A percentile compares a stretch with the other conserved stretches of the same genome.
These are phyloP conservation scores for Iberis amara DNA, from an alignment of 441 rosid genomes.

Conservation along the genomic window DNA sequence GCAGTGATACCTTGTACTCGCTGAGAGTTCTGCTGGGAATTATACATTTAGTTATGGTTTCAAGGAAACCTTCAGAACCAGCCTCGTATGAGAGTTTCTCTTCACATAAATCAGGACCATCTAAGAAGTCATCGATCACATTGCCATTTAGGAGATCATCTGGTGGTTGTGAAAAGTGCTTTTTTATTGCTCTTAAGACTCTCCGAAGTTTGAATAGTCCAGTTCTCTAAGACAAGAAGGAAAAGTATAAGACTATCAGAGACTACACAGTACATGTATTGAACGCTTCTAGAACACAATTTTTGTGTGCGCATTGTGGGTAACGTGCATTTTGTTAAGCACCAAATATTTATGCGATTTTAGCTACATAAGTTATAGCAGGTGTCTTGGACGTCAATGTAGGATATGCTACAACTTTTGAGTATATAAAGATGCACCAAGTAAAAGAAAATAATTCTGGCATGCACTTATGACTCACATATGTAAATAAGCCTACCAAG, in stretches of 20 bases:
- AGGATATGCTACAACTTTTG: conserved; percentile 12
- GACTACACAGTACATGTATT: conserved; percentile 1
- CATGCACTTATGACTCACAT: conserved; percentile 9
- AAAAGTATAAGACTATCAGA: conserved; percentile 22
- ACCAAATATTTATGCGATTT: conserved; percentile 1
- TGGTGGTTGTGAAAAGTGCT: conserved; percentile 94
- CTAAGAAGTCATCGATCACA: conserved; percentile 82
- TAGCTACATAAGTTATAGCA: conserved; percentile 11
- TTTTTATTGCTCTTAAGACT: conserved; percentile 90
- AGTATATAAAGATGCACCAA: background rate
- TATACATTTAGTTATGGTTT: conserved; percentile 56
- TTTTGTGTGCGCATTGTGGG: background rate
- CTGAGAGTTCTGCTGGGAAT: conserved; percentile 56
- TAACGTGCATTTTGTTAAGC: conserved; percentile 15
- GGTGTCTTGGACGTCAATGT: conserved; percentile 14
- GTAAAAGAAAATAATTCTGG: conserved; percentile 18
- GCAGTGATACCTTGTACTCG: conserved; percentile 56
- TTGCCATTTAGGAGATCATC: conserved; percentile 74
- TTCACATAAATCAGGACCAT: conserved; percentile 80
- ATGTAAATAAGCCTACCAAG: conserved; percentile 18
- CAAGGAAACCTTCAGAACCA: conserved; percentile 83
- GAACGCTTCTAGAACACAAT: conserved; percentile 13
- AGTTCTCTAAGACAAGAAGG: conserved; percentile 59
- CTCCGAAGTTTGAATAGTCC: conserved; percentile 94
- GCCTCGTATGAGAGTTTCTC: conserved; percentile 82